phyloP scores from a whole-genome alignment of 192 early-diverging fungal species.

The Linnemannia exigua region DNA sequence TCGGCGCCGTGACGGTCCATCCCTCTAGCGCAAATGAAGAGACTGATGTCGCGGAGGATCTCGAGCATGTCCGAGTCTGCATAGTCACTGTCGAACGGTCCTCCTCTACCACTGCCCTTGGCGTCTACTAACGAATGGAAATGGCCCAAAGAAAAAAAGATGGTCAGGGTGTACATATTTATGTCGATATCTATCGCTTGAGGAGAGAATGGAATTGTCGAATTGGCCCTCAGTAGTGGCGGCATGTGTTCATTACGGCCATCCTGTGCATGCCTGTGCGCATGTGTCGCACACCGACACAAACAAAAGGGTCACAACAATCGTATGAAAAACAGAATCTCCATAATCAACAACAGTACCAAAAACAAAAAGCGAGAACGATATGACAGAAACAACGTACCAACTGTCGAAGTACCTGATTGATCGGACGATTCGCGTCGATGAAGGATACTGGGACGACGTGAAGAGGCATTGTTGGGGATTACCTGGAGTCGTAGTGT shows the following conservation, averaged over 20 bases:
- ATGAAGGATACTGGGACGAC: slow-evolving; percentile 43
- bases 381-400: slow-evolving; percentile 21
- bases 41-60: slow-evolving; percentile 52
- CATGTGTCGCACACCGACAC: too few relatives aligned
- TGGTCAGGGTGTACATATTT: too few relatives aligned
- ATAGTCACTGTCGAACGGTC: slow-evolving; percentile 46
- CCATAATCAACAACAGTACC: not conserved
- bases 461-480: slow-evolving; percentile 11
- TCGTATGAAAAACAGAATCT: not conserved
- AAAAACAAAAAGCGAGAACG: not conserved
- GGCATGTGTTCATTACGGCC: too few relatives aligned
- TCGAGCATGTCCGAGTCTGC: slow-evolving; percentile 55
- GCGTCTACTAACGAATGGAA: slow-evolving; percentile 1
- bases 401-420: slow-evolving; percentile 50
- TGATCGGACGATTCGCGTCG: slow-evolving; percentile 46
- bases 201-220: too few relatives aligned
- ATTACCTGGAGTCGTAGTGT: slow-evolving; percentile 38
- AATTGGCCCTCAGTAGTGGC: not conserved
- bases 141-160: not conserved
- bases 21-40: slow-evolving; percentile 48
- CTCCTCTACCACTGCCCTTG: slow-evolving; percentile 8
- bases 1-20: slow-evolving; percentile 48
- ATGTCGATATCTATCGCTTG: too few relatives aligned
- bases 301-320: not conserved
- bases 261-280: too few relatives aligned